A percentile compares a stretch with the other conserved stretches of the same genome.
These are phyloP conservation scores for Hyphopichia khmerensis DNA, from an alignment of 1,139 yeast genomes.

Conservation along the genomic window DNA sequence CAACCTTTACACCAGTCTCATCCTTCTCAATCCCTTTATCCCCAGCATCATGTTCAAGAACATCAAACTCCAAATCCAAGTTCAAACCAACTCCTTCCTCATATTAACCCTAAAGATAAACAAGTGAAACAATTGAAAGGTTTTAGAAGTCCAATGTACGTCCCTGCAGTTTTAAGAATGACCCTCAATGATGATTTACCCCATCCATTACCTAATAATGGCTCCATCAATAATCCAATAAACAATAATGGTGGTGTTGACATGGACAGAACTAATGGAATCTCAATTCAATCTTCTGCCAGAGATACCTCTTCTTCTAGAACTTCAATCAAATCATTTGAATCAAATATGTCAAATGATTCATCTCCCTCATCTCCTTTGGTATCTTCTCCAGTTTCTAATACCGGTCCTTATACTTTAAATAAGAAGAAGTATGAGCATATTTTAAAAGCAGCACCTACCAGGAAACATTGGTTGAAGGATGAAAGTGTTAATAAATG, in stretches of 20 bases:
- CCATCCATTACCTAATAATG: slow-evolving; percentile 6
- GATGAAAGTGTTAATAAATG: slow-evolving; percentile 67
- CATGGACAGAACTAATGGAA: background rate
- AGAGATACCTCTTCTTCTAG: slow-evolving; percentile 12
- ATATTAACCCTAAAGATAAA: slow-evolving; percentile 9
- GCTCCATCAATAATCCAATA: background rate
- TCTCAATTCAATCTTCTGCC: background rate
- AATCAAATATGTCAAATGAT: slow-evolving; percentile 34
- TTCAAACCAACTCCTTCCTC: background rate
- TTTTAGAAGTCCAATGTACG: slow-evolving; percentile 80
- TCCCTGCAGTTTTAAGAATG: slow-evolving; percentile 84
- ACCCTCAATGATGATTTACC: slow-evolving; percentile 15
- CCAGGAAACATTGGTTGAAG: slow-evolving; percentile 75
- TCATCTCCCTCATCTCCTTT: slow-evolving; percentile 20
- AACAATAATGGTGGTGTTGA: background rate
- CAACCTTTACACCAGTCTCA: background rate
- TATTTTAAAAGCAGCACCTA: slow-evolving; percentile 47
- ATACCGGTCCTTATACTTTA: slow-evolving; percentile 5
- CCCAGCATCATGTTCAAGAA: background rate
- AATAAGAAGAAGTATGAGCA: slow-evolving; percentile 25
- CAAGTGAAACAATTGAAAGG: slow-evolving; percentile 59
- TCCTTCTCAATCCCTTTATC: too few species aligned
- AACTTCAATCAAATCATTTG: slow-evolving; percentile 35
- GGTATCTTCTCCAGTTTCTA: slow-evolving; percentile 10
- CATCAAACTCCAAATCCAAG: background rate